phyloP scores from a whole-genome alignment of 345 rosid genomes.

The Clausena lansium region DNA sequence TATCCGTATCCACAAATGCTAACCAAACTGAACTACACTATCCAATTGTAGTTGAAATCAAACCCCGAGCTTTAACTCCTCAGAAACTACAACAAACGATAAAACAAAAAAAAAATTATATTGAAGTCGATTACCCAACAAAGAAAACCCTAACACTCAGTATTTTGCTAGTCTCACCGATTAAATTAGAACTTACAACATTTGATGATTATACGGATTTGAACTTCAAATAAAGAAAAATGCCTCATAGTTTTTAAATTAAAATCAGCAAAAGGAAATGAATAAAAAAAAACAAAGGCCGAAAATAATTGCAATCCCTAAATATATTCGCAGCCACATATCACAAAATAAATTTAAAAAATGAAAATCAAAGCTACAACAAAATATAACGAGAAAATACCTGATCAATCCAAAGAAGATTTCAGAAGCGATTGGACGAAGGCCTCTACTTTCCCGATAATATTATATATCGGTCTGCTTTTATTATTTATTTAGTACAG shows the following conservation, averaged over 20 bases:
- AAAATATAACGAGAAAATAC: background rate
- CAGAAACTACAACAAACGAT: background rate
- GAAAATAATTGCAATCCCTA: background rate
- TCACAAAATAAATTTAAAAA: background rate
- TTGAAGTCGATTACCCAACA: background rate
- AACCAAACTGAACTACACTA: background rate
- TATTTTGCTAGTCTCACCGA: background rate
- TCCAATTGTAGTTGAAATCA: background rate
- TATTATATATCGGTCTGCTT: no score
- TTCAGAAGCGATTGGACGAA: background rate
- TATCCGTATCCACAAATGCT: background rate
- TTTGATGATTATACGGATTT: background rate
- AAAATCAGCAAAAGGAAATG: background rate
- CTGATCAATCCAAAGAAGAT: background rate
- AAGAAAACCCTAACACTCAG: background rate
- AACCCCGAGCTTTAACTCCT: background rate
- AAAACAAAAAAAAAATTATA: background rate
- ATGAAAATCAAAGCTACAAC: background rate
- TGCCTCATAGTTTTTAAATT: background rate
- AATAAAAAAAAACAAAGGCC: background rate
- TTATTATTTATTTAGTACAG: background rate
- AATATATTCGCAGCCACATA: background rate
- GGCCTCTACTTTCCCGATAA: background rate
- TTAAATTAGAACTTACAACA: background rate
- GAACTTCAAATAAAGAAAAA: no score